Percentiles rank a stretch among this genome's conserved stretches.
phyloP scores from a whole-genome alignment of 1,284 basidiomycete species.

The Pyrrhoderma lamaoense region DNA sequence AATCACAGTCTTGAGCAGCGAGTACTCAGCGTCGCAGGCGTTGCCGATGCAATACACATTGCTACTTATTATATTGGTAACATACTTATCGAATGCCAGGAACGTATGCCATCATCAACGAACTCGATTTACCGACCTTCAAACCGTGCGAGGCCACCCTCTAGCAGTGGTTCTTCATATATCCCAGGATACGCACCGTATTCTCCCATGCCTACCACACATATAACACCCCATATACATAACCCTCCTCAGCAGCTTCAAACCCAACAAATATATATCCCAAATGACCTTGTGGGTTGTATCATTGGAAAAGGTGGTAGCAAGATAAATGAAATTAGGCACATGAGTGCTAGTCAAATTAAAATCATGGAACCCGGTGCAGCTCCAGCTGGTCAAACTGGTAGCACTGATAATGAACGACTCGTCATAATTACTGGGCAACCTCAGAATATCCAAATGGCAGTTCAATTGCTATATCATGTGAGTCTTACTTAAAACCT shows the following conservation, averaged over 20 bases:
- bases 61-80: slow-evolving; percentile 99
- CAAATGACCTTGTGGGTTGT: slow-evolving; percentile 94
- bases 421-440: slow-evolving; percentile 93
- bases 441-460: slow-evolving; percentile 93
- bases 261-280: slow-evolving; percentile 98
- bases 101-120: slow-evolving; percentile 66
- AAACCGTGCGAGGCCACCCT: slow-evolving; percentile 43
- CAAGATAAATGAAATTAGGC: slow-evolving; percentile 99
- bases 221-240: slow-evolving; percentile 28
- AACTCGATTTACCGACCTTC: slow-evolving; percentile 54
- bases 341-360: slow-evolving; percentile 90
- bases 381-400: slow-evolving; percentile 55
- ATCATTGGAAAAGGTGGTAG: slow-evolving; percentile 98
- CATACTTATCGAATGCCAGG: slow-evolving; percentile 92
- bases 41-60: slow-evolving; percentile 99
- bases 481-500: slow-evolving; percentile 38
- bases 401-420: slow-evolving; percentile 75
- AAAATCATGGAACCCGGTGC: slow-evolving; percentile 98
- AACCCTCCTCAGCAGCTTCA: slow-evolving; percentile 60
- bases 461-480: slow-evolving; percentile 89
- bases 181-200: slow-evolving; percentile 47
- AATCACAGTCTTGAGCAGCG: slow-evolving; percentile 45
- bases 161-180: slow-evolving; percentile 51
- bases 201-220: slow-evolving; percentile 28
- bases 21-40: slow-evolving; percentile 94